Evolutionary conservation across 805 yeast genomes (phyloP), one percentile per base, ranked within the genome.

Genomic region (Suhomyces tanzawaensis): DNA sequence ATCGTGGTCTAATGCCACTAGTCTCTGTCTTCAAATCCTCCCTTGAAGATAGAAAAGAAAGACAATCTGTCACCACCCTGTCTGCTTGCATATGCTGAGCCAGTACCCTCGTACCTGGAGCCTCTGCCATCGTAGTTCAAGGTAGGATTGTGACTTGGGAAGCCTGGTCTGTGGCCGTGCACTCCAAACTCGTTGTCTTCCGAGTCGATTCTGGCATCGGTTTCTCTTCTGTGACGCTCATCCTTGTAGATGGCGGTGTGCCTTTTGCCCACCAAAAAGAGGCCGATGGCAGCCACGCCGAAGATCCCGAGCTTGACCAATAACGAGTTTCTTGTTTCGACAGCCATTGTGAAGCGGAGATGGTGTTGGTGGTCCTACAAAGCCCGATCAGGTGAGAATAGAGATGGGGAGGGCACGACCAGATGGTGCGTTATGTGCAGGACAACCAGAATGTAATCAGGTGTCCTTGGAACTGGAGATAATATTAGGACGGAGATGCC

Each of bases 41-140:
- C n/a, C n/a, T 52, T 54, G 32, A 62, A 55, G 12, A 60, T 35
- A 19, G 52, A 40, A 39, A 48, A 58, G 52, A 68, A 52, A 13
- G 66, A 56, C 29, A 69, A 57, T 32, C 69, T 51, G 50, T 81
- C 89, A 44, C 85, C 86, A 12, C 71, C 61, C 39, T 65, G 74
- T 50, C 85, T 69, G n/a, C 79, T 65, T 26, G 64, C 57, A 39
- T 80, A 81, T 33, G 85, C 74, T 38, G 65, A 64, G 1, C 87
- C 86, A 1, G 82, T 70, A 4, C 89, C 91, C 48, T 81, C 85
- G 52, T 72, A 85, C 49, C 74, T 79, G 37, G 82, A 76, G 45
- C 79, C 78, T 44, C 89, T 63, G 16, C 60, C 63, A 1, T 62
- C 64, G 12, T 62, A 55, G 31, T 57, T 61, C 8, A 60, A 53